Base-by-base conservation (phyloP, 768 basidiomycete species). In the Amanita muscaria region DNA sequence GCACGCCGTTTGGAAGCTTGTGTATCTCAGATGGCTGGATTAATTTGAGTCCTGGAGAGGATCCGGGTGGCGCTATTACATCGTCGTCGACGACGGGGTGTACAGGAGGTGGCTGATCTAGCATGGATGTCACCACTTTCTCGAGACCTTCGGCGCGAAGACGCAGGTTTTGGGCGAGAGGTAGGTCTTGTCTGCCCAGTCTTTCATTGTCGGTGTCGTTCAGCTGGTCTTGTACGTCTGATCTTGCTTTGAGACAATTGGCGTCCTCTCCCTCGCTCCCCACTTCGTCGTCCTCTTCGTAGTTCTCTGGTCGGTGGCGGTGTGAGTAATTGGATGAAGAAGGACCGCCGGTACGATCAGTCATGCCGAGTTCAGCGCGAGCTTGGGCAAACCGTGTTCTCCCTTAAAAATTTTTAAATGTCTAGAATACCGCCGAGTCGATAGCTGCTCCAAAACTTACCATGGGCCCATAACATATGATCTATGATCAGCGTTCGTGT, bases 401-500 rank as follows among this genome's bases (percentile, higher is more conserved):
- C 9, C 73, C 79, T 73, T 12, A 18, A 2, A 22, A 12, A 19
- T 18, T 3, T 15, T 30, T 19, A 14, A 29, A 30, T 3, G 18
- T 15, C 8, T 27, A 30, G 12, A 10, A 7, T 1, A n/a, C 9
- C 27, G 40, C 22, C 11, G 12, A 1, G 36, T 18, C 3, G 38
- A 38, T 14, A 29, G 15, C 5, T 18, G 30, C 33, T 37, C 18
- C n/a, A 21, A 30, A n/a, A 22, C 63, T 5, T 38, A 72, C 73
- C 73, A 61, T 90, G 88, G 5, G 82, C 83, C 85, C 84, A 90
- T 39, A 89, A 67, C 72, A 88, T 79, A 61, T 90, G 84, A 61
- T 91, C 88, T 45, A 91, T 78, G 53, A 90, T 91, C 46, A 90
- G 69, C 8, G 87, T 90, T 24, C 87, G 70, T 6, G 88, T 89